Conservation (phyloP, 2,329 filamentous ascomycete genomes). For the Verruconis gallopava region DNA sequence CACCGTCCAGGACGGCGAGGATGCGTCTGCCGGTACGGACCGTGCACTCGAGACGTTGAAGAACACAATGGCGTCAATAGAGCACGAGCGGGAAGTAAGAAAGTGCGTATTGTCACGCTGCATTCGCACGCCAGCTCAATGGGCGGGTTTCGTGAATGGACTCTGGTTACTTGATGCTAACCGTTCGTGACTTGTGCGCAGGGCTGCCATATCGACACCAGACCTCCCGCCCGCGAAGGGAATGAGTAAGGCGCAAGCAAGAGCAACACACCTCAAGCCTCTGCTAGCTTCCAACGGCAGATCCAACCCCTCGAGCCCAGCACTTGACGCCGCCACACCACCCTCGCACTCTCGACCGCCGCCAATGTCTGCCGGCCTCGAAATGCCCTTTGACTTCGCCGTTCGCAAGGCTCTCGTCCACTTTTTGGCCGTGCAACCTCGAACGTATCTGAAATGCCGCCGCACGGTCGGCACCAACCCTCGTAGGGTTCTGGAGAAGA, state of each 20-base stretch:
- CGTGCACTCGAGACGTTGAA: constrained; percentile 46
- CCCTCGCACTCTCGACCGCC: constrained; percentile 2
- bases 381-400: constrained; percentile 6
- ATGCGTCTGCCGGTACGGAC: constrained; percentile 43
- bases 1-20: constrained; percentile 39
- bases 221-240: constrained; percentile 4
- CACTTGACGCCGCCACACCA: constrained; percentile 1
- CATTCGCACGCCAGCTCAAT: neutral
- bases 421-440: constrained; percentile 9
- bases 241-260: constrained; percentile 5
- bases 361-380: constrained; percentile 7
- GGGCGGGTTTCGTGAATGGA: constrained; percentile 9
- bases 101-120: constrained; percentile 31
- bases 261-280: constrained; percentile 5
- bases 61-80: constrained; percentile 44
- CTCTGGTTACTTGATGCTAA: constrained; percentile 25
- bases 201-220: constrained; percentile 6
- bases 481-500: constrained; percentile 26
- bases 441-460: constrained; percentile 2
- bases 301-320: constrained; percentile 2
- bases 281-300: neutral
- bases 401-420: constrained; percentile 10
- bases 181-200: too few species aligned
- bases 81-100: constrained; percentile 48
- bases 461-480: constrained; percentile 4